These are phyloP conservation scores for Asterophora parasitica DNA, from an alignment of 768 basidiomycete genomes.

Conservation along the genomic window DNA sequence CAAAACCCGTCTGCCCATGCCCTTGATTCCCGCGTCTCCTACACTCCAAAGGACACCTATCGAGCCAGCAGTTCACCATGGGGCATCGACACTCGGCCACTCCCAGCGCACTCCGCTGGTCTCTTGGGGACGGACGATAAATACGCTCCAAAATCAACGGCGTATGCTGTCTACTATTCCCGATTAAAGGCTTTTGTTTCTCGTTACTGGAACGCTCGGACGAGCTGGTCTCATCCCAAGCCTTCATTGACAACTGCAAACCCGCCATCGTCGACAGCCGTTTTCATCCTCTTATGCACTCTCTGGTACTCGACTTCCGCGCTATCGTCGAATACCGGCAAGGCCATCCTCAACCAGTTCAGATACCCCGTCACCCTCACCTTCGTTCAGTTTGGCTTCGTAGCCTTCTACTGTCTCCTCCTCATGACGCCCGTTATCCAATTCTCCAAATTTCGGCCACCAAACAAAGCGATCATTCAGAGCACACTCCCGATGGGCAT, in stretches of 20 bases:
- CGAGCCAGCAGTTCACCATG: conserved; percentile 22
- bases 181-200: conserved; percentile 21
- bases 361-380: conserved; percentile 95
- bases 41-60: conserved; percentile 17
- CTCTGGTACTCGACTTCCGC: conserved; percentile 96
- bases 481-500: conserved; percentile 93
- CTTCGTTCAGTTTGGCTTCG: conserved; percentile 95
- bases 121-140: conserved; percentile 27
- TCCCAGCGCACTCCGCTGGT: conserved; percentile 26
- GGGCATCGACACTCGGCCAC: conserved; percentile 25
- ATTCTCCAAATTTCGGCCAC: conserved; percentile 63
- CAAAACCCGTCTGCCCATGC: conserved; percentile 22
- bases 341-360: conserved; percentile 89
- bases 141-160: conserved; percentile 22
- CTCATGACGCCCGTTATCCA: conserved; percentile 73
- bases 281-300: conserved; percentile 76
- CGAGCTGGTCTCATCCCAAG: conserved; percentile 24
- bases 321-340: conserved; percentile 93
- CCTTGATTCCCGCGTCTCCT: conserved; percentile 19
- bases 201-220: conserved; percentile 21
- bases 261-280: conserved; percentile 29
- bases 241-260: conserved; percentile 27
- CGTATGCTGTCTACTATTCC: conserved; percentile 21
- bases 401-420: conserved; percentile 80
- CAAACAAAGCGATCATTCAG: conserved; percentile 66